Evolutionary conservation across 768 basidiomycete genomes (phyloP), one percentile per base, ranked within the genome.

Genomic region (Lenzites betulinus): DNA sequence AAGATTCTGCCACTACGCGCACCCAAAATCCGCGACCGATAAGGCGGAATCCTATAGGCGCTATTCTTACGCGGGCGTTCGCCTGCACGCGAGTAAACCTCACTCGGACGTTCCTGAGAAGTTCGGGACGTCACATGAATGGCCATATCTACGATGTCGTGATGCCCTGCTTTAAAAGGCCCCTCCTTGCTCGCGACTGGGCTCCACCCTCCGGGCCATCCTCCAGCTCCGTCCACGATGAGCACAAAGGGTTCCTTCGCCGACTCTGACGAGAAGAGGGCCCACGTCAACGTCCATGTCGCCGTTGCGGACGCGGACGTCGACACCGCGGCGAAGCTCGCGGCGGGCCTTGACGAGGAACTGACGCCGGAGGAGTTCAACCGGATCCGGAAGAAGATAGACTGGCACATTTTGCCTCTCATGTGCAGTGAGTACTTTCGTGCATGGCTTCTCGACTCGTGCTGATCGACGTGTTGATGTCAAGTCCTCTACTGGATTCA

Each of bases 371-470:
- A 60, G 5, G 87, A 88, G 69, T 79, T 80, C 0, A 47, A 70
- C 26, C 76, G 83, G 48, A 73, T 89, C 51, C 76, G 86, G 61
- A 77, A 72, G 67, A 89, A 90, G 71, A 88, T 90, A 43, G 88
- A 89, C 71, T 71, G 73, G 60, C 82, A 88, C 70, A 83, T 90
- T 25, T 70, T 90, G 35, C 88, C 87, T 23, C 71, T 90, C 67
- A 90, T 89, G 87, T 88, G 85, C 63, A 77, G 87, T 88, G 70
- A 67, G 87, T 82, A 16, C 50, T 11, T 6, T 23, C n/a, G n/a
- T 36, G 35, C 25, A 46, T 33, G 35, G 20, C 12, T 15, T 42
- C 9, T 28, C 25, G 9, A 30, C 28, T 9, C 33, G 26, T 12
- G 48, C 39, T 43, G 33, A 48, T n/a, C 23, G 7, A 26, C 49